Conservation (phyloP, 2,329 filamentous ascomycete species). For the Neonectria sp. region DNA sequence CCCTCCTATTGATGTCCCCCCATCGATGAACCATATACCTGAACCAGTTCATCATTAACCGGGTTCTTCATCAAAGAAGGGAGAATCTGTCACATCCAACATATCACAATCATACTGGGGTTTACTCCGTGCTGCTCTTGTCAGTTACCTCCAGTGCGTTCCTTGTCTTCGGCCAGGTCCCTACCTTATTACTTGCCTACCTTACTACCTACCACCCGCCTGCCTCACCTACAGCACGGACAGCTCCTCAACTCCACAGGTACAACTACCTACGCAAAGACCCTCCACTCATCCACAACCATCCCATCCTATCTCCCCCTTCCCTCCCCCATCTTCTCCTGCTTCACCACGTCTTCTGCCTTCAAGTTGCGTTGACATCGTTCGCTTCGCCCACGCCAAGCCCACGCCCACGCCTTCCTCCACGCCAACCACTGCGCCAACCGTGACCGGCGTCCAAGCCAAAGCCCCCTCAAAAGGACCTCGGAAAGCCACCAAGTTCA, state of each 20-base stretch:
- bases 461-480: neutral
- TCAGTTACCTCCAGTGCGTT: neutral
- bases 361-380: conserved; percentile 1
- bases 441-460: neutral
- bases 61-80: neutral
- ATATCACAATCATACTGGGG: neutral
- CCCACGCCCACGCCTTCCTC: conserved; percentile 4
- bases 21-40: neutral
- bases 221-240: conserved; percentile 3
- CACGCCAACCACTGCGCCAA: conserved; percentile 8
- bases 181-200: neutral
- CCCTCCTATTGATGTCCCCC: too few species aligned
- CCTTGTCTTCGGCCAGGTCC: neutral
- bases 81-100: neutral
- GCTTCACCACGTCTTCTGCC: neutral
- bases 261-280: conserved; percentile 16
- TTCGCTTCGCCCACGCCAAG: neutral
- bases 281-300: conserved; percentile 20
- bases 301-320: conserved; percentile 14
- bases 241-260: conserved; percentile 7
- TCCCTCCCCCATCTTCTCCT: conserved; percentile 3
- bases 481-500: conserved; percentile 16
- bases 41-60: neutral
- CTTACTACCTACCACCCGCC: neutral
- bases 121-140: neutral